phyloP scores from a whole-genome alignment of 2,329 filamentous ascomycete genomes.

The Rosellinia necatrix region DNA sequence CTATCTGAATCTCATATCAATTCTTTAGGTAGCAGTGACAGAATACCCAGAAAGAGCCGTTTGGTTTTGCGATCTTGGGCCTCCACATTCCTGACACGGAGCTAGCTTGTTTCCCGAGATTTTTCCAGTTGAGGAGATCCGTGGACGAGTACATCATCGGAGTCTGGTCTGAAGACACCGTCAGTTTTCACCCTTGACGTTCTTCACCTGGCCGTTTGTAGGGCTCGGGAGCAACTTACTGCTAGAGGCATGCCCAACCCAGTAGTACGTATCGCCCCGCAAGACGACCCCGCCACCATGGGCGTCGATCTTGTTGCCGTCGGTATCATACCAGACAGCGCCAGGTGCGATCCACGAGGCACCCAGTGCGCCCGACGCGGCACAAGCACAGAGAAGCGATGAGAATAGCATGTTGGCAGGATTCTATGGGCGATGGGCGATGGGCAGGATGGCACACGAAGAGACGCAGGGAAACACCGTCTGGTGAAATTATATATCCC shows the following conservation, averaged over 20 bases:
- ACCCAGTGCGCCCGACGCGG: slow-evolving; percentile 22
- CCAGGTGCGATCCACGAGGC: slow-evolving; percentile 48
- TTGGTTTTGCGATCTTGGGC: slow-evolving; percentile 48
- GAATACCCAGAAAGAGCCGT: slow-evolving; percentile 45
- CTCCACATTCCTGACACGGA: slow-evolving; percentile 46
- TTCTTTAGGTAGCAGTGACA: not conserved
- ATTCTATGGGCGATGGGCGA: not conserved
- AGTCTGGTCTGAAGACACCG: slow-evolving; percentile 37
- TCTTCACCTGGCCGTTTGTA: too few species aligned
- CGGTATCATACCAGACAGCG: slow-evolving; percentile 46
- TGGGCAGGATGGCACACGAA: too few species aligned
- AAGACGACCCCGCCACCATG: slow-evolving; percentile 46
- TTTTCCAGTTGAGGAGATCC: slow-evolving; percentile 48
- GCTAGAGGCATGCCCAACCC: slow-evolving; percentile 45
- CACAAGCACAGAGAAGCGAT: not conserved
- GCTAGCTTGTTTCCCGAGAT: slow-evolving; percentile 41
- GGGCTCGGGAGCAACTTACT: slow-evolving; percentile 34
- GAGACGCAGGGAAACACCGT: not conserved
- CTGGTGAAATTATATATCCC: not conserved
- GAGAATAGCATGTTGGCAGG: not conserved
- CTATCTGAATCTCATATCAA: not conserved
- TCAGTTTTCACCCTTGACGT: not conserved
- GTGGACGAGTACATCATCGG: slow-evolving; percentile 47
- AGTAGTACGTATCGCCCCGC: slow-evolving; percentile 46
- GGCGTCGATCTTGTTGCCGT: slow-evolving; percentile 46